A percentile compares a stretch with the other conserved stretches of the same genome.
These are phyloP conservation scores for Metschnikowia colocasiae DNA, from an alignment of 805 yeast genomes.

Conservation along the genomic window DNA sequence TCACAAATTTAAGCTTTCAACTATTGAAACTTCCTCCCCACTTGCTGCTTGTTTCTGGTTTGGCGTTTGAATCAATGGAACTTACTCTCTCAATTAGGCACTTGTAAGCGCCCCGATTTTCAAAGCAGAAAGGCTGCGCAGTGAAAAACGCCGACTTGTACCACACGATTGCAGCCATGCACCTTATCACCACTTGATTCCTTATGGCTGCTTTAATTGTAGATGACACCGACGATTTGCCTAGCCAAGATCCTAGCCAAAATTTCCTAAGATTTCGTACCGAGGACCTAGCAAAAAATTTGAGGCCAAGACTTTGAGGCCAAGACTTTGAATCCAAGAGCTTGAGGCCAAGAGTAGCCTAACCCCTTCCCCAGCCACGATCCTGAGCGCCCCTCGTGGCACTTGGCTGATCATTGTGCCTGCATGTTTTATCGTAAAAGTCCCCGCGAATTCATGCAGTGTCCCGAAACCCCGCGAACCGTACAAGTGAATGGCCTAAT, in stretches of 20 bases:
- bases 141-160: neutral
- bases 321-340: no score
- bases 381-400: neutral
- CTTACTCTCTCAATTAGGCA: neutral
- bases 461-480: conserved; percentile 1
- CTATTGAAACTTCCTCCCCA: no score
- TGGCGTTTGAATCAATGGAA: no score
- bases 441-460: conserved; percentile 4
- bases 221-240: no score
- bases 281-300: no score
- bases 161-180: neutral
- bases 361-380: neutral
- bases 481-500: neutral
- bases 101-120: neutral
- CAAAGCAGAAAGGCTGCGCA: neutral
- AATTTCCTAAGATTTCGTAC: no score
- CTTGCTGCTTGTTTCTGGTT: no score
- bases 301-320: no score
- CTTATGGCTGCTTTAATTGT: no score
- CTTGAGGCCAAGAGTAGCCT: neutral
- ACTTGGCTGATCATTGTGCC: neutral
- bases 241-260: neutral
- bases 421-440: conserved; percentile 2
- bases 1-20: no score
- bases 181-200: no score